These are phyloP conservation scores for Dacryopinax primogenitus DNA, from an alignment of 768 basidiomycete species.

Conservation along the genomic window DNA sequence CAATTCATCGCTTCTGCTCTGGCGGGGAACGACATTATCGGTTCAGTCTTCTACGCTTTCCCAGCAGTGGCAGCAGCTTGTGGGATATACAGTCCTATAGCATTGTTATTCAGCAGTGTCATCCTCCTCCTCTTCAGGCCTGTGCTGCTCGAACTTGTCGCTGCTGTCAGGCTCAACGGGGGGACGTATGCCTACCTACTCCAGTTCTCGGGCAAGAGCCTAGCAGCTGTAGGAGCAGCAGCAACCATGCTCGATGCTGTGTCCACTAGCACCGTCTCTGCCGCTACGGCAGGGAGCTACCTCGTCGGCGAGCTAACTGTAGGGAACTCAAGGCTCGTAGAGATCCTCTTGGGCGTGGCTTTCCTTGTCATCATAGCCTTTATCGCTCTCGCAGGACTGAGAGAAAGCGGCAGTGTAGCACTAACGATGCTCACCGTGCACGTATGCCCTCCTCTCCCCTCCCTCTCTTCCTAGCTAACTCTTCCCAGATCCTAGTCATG, in stretches of 20 bases:
- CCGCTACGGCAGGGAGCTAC: slow-evolving; percentile 57
- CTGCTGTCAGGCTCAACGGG: slow-evolving; percentile 54
- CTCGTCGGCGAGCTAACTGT: slow-evolving; percentile 45
- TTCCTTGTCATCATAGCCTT: slow-evolving; percentile 42
- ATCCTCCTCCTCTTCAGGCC: slow-evolving; percentile 60
- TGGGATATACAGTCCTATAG: slow-evolving; percentile 58
- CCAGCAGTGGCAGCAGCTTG: slow-evolving; percentile 50
- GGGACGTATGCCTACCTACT: slow-evolving; percentile 59
- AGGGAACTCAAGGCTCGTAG: slow-evolving; percentile 38
- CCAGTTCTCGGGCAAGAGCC: slow-evolving; percentile 48
- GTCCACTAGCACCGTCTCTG: slow-evolving; percentile 56
- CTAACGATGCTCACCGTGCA: slow-evolving; percentile 46
- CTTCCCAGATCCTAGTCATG: slow-evolving; percentile 43
- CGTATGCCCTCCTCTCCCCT: slow-evolving; percentile 28
- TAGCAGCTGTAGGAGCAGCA: slow-evolving; percentile 52
- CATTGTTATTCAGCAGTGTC: slow-evolving; percentile 48
- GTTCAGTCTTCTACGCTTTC: slow-evolving; percentile 47
- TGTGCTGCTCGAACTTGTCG: slow-evolving; percentile 58
- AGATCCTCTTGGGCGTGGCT: slow-evolving; percentile 40
- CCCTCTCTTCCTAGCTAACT: background rate
- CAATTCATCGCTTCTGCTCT: slow-evolving; percentile 34
- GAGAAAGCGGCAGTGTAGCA: slow-evolving; percentile 51
- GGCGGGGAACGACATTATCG: slow-evolving; percentile 14
- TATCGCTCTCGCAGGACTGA: slow-evolving; percentile 45
- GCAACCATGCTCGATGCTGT: slow-evolving; percentile 59